Percentiles rank a stretch among this genome's conserved stretches.
Conservation (phyloP, 2,329 filamentous ascomycete species). For the Fusarium armeniacum region DNA sequence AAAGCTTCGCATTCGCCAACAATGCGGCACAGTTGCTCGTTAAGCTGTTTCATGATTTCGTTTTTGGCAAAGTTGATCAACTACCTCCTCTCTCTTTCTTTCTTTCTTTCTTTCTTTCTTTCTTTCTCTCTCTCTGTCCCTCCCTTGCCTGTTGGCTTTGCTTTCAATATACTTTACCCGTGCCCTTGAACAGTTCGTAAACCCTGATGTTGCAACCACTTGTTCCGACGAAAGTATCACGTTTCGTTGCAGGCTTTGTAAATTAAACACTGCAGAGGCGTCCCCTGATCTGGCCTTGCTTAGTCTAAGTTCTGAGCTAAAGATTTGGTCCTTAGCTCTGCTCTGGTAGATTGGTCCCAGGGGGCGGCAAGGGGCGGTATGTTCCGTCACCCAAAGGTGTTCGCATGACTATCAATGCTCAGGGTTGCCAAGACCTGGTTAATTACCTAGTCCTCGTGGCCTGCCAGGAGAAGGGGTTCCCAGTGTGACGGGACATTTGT, state of each 20-base stretch:
- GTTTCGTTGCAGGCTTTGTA: constrained; percentile 21
- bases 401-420: constrained; percentile 9
- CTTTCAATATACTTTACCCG: not conserved
- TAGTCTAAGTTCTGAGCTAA: constrained; percentile 4
- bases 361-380: constrained; percentile 15
- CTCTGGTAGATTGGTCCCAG: constrained; percentile 3
- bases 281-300: not conserved
- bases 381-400: constrained; percentile 13
- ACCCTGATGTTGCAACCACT: constrained; percentile 5
- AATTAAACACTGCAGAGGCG: constrained; percentile 10
- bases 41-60: constrained; percentile 22
- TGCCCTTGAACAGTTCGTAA: constrained; percentile 4
- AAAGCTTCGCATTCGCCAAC: not conserved
- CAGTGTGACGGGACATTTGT: constrained; percentile 27
- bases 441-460: constrained; percentile 4
- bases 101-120: no score
- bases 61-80: not conserved
- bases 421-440: constrained; percentile 19
- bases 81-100: not conserved
- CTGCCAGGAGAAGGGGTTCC: constrained; percentile 12
- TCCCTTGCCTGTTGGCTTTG: constrained; percentile 7
- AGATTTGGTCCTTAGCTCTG: not conserved
- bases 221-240: not conserved
- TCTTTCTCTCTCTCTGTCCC: not conserved
- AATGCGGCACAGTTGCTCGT: constrained; percentile 13